A percentile compares a stretch with the other conserved stretches of the same genome.
Evolutionary conservation across 768 basidiomycete genomes (phyloP).

Genomic region (Porphyrellus cyaneotinctus): DNA sequence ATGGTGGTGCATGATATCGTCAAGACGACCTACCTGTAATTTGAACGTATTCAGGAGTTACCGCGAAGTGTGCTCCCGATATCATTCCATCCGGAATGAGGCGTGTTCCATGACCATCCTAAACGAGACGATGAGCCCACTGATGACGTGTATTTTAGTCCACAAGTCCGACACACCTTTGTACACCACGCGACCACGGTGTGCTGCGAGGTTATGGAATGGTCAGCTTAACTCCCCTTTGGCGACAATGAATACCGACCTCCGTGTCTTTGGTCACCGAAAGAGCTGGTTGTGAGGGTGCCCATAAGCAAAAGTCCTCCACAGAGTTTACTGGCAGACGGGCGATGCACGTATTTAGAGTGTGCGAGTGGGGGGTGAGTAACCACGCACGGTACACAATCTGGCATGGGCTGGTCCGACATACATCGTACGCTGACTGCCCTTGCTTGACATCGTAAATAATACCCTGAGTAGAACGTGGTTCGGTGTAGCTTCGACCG

Average conservation of each 20-base stretch:
- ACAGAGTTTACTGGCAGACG: constrained; percentile 48
- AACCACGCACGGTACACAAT: constrained; percentile 50
- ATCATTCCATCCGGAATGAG: constrained; percentile 73
- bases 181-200: constrained; percentile 54
- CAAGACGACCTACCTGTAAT: constrained; percentile 46
- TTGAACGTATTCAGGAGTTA: constrained; percentile 73
- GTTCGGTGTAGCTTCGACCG: constrained; percentile 36
- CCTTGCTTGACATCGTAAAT: constrained; percentile 51
- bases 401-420: constrained; percentile 62
- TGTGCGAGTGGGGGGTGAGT: neutral
- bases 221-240: constrained; percentile 10
- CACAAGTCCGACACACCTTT: constrained; percentile 29
- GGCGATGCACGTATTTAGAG: neutral
- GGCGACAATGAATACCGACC: constrained; percentile 33
- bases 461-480: constrained; percentile 46
- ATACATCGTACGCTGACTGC: constrained; percentile 62
- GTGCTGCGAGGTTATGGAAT: constrained; percentile 29
- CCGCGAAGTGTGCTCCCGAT: constrained; percentile 61
- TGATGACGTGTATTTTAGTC: neutral
- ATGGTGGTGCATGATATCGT: constrained; percentile 17
- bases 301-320: constrained; percentile 52
- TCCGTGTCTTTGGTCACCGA: constrained; percentile 60
- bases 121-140: neutral
- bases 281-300: constrained; percentile 47
- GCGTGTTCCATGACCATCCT: constrained; percentile 59